phyloP scores from a whole-genome alignment of 441 rosid species.

The Omphalea diandra region DNA sequence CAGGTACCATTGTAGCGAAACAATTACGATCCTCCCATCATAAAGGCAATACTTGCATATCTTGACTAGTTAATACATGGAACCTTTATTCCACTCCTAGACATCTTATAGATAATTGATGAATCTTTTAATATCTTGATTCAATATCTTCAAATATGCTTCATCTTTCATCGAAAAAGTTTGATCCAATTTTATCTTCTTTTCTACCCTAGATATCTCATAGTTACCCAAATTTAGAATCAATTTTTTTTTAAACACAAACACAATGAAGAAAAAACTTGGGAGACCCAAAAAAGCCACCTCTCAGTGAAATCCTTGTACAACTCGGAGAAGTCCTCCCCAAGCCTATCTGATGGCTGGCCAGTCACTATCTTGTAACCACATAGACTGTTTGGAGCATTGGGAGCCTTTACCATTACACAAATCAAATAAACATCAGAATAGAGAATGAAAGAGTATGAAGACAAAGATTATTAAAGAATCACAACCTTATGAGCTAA shows the following conservation, averaged over 20 bases:
- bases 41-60: neutral
- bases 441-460: neutral
- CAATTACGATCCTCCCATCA: neutral
- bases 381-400: slow-evolving; percentile 89
- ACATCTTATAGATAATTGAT: neutral
- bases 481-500: slow-evolving; percentile 68
- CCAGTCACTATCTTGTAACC: slow-evolving; percentile 99
- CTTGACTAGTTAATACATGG: neutral
- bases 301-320: slow-evolving; percentile 88
- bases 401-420: slow-evolving; percentile 70
- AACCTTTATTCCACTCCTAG: neutral
- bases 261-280: neutral
- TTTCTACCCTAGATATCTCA: slow-evolving; percentile 3
- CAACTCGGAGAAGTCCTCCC: slow-evolving; percentile 93
- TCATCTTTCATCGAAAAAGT: slow-evolving; percentile 4
- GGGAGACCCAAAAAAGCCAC: slow-evolving; percentile 26
- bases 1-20: neutral
- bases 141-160: neutral
- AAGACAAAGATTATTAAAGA: slow-evolving; percentile 9
- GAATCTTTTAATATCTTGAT: neutral
- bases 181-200: too few relatives aligned
- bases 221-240: neutral
- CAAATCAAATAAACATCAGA: slow-evolving; percentile 29
- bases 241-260: neutral
- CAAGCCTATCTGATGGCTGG: slow-evolving; percentile 98